A percentile compares a stretch with the other conserved stretches of the same genome.
Evolutionary conservation across 495 filamentous ascomycete genomes (phyloP).

Genomic region (Tuber umbilicatum): DNA sequence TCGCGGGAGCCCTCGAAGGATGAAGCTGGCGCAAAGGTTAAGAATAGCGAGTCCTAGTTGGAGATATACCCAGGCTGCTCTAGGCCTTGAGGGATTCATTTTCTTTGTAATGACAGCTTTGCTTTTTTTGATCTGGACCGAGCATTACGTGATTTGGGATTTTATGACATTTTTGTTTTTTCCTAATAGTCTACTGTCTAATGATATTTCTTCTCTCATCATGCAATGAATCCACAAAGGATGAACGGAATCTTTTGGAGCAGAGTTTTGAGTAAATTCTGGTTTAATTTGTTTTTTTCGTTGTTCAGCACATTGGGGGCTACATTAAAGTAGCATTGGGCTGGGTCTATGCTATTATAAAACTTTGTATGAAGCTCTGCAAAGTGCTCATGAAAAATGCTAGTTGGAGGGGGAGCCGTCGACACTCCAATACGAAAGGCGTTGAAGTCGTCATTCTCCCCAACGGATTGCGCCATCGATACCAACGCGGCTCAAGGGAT

Average conservation of each 20-base stretch:
- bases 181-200: neutral
- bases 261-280: neutral
- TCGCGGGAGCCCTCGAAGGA: slow-evolving; percentile 9
- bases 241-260: neutral
- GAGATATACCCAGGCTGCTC: neutral
- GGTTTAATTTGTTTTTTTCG: neutral
- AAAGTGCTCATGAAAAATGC: neutral
- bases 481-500: neutral
- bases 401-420: neutral
- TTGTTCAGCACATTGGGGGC: neutral
- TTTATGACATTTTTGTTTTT: neutral
- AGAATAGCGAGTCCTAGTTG: neutral
- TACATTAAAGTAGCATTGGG: neutral
- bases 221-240: neutral
- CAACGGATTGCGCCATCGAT: neutral
- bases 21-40: slow-evolving; percentile 13
- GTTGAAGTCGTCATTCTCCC: neutral
- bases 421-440: neutral
- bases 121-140: slow-evolving; percentile 3
- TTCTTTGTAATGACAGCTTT: slow-evolving; percentile 2
- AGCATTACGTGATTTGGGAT: neutral
- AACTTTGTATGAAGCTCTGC: neutral
- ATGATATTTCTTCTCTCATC: neutral
- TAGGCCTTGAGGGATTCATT: neutral
- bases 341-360: neutral